These are phyloP conservation scores for Grigorovia transvaalensis DNA, from an alignment of 805 yeast species.

Conservation along the genomic window DNA sequence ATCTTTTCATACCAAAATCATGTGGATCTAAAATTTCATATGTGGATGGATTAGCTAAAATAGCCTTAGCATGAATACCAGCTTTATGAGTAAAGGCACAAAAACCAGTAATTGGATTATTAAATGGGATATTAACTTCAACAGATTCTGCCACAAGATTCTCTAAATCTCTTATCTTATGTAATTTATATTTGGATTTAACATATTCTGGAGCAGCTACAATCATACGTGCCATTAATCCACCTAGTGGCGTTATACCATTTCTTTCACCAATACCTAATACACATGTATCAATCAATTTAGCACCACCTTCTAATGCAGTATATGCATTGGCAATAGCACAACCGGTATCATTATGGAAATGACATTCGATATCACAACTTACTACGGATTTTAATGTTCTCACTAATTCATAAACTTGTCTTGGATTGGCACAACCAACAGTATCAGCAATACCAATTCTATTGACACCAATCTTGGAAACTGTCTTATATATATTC, in stretches of 20 bases:
- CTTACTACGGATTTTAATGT: conserved; percentile 87
- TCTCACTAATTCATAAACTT: conserved; percentile 91
- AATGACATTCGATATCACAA: conserved; percentile 97
- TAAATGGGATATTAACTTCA: conserved; percentile 93
- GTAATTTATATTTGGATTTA: conserved; percentile 84
- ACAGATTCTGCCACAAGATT: conserved; percentile 95
- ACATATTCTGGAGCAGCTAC: conserved; percentile 97
- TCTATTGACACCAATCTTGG: conserved; percentile 94
- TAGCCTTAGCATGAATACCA: conserved; percentile 98
- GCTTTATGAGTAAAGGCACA: conserved; percentile 99
- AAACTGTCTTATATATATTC: conserved; percentile 92
- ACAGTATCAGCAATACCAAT: conserved; percentile 99
- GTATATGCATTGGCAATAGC: conserved; percentile 98
- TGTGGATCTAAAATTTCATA: conserved; percentile 91
- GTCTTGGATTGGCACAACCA: conserved; percentile 98
- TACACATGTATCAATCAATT: conserved; percentile 89
- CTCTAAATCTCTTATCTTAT: conserved; percentile 91
- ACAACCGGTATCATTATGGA: conserved; percentile 98
- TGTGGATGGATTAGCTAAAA: conserved; percentile 94
- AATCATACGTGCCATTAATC: conserved; percentile 97
- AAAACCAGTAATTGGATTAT: conserved; percentile 97
- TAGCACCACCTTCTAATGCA: conserved; percentile 96
- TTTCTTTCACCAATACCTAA: conserved; percentile 98
- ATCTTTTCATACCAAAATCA: conserved; percentile 91
- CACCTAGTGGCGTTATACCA: conserved; percentile 96